Evolutionary conservation across 768 basidiomycete genomes (phyloP).

Genomic region (Amylocystis lapponica): DNA sequence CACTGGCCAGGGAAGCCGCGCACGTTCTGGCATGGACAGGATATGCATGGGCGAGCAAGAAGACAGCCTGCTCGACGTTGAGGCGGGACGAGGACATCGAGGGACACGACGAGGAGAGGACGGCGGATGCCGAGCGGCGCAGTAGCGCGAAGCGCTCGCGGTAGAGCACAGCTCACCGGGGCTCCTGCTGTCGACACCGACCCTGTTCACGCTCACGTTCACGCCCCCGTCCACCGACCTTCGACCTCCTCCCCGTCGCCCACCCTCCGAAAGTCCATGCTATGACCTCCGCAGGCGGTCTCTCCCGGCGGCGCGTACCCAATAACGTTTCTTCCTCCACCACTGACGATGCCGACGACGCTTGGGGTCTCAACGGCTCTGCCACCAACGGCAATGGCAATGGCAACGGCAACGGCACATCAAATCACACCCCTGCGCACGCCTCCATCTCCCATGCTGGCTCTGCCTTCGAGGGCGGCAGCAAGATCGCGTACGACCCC

Average conservation of each 20-base stretch:
- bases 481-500: slow-evolving; percentile 90
- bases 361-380: slow-evolving; percentile 26
- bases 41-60: too few relatives aligned
- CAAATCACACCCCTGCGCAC: slow-evolving; percentile 4
- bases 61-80: too few relatives aligned
- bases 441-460: slow-evolving; percentile 55
- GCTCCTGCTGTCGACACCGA: too few relatives aligned
- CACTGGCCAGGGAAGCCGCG: too few relatives aligned
- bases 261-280: slow-evolving; percentile 10
- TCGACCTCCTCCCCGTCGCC: background rate
- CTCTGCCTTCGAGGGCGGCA: slow-evolving; percentile 80
- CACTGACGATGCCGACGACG: slow-evolving; percentile 28
- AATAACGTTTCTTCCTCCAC: slow-evolving; percentile 31
- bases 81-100: too few relatives aligned
- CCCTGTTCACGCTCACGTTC: background rate
- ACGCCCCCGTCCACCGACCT: background rate
- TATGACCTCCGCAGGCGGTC: slow-evolving; percentile 49
- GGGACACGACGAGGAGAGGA: too few relatives aligned
- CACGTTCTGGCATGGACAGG: too few relatives aligned
- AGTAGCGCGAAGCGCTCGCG: too few relatives aligned
- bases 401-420: slow-evolving; percentile 6
- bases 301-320: slow-evolving; percentile 54
- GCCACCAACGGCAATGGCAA: slow-evolving; percentile 6
- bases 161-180: too few relatives aligned
- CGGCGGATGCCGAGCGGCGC: too few relatives aligned